Evolutionary conservation across 179 eudicot species (phyloP), one percentile per base, ranked within the genome.

Genomic region (Pouteria campechiana): DNA sequence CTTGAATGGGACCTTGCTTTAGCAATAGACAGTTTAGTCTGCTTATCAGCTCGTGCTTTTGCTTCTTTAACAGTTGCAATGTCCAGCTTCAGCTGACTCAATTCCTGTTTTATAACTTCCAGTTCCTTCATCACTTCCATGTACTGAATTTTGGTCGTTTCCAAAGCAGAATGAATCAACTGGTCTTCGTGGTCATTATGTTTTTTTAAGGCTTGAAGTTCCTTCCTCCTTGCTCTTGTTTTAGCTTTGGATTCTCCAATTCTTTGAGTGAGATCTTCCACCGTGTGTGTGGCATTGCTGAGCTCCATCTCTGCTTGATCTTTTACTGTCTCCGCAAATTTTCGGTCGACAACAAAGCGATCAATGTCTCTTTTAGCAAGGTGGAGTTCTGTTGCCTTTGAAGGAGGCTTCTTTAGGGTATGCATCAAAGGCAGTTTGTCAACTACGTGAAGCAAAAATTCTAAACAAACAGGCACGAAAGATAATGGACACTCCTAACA

Each of bases 61-160:
- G 71, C 81, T 25, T 75, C 79, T 21, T 67, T 33, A 19, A 58
- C 68, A 6, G 58, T 44, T 22, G 67, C 79, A 58, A 79, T 61
- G 35, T 87, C 83, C 12, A 76, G 70, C 71, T 76, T 80, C 11
- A 82, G 68, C 68, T 73, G 71, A 24, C 74, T 65, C 50, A 87
- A 25, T 29, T 87, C 86, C 33, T 61, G 67, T 71, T 87, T 87
- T 15, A 70, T 46, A 9, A 21, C 30, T 50, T 75, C 83, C 46
- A 83, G 27, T 18, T 87, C 81, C 50, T 36, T 55, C 57, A 52
- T 44, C 25, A 83, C 60, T 47, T 73, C 58, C 15, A 24, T 67
- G 37, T 66, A 57, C 69, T 29, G 65, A 34, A 16, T 21, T 57
- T 61, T 39, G 17, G 55, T 68, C 3, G 32, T 7, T 17, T 52